Conservation (phyloP, 2,329 filamentous ascomycete genomes). For the Dactylellina sp. region DNA sequence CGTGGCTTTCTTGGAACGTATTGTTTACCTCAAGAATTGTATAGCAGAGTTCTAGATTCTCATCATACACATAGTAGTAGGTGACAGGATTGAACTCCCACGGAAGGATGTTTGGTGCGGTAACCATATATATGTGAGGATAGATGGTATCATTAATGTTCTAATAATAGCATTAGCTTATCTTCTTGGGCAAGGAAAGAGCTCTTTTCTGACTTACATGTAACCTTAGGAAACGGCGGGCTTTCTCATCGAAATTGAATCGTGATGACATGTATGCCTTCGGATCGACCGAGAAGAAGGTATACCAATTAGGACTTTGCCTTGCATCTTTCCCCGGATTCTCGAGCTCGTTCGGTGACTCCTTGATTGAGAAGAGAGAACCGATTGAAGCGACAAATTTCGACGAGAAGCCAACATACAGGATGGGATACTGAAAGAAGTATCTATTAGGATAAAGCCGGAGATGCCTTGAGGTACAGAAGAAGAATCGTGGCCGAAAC, state of each 20-base stretch:
- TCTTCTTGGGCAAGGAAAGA: constrained; percentile 51
- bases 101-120: constrained; percentile 75
- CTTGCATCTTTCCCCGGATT: constrained; percentile 61
- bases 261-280: constrained; percentile 68
- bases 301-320: constrained; percentile 61
- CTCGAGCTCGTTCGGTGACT: constrained; percentile 61
- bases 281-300: constrained; percentile 61
- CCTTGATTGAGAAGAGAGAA: constrained; percentile 68
- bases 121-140: constrained; percentile 77
- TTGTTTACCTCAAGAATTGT: constrained; percentile 82
- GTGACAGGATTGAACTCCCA: constrained; percentile 81
- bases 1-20: constrained; percentile 77
- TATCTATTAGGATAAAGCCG: constrained; percentile 76
- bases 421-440: constrained; percentile 77
- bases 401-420: constrained; percentile 76
- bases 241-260: constrained; percentile 73
- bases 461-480: constrained; percentile 74
- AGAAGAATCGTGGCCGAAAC: constrained; percentile 70
- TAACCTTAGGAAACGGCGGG: constrained; percentile 70
- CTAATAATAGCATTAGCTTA: constrained; percentile 64
- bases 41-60: constrained; percentile 69
- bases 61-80: constrained; percentile 81
- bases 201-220: constrained; percentile 62
- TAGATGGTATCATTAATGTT: constrained; percentile 72
- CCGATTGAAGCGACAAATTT: constrained; percentile 71